Conservation (phyloP, 2,329 filamentous ascomycete genomes). For the Zymoseptoria ardabiliae region DNA sequence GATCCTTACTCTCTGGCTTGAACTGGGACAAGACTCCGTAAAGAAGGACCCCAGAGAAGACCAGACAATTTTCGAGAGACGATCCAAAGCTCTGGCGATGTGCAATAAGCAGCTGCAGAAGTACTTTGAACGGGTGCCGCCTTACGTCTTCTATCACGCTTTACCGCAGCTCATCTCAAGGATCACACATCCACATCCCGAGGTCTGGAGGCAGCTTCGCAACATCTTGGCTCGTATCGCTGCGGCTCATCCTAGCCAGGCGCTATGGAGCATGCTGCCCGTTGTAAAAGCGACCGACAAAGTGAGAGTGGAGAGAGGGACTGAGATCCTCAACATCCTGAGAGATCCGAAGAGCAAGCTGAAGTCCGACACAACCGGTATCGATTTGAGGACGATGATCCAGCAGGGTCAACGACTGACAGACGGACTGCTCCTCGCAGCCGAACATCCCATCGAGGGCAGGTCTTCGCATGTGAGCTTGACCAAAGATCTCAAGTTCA, state of each 20-base stretch:
- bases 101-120: constrained; percentile 72
- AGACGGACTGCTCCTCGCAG: constrained; percentile 72
- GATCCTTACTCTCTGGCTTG: constrained; percentile 87
- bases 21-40: constrained; percentile 65
- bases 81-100: constrained; percentile 59
- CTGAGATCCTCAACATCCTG: constrained; percentile 27
- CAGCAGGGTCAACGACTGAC: constrained; percentile 74
- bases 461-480: constrained; percentile 69
- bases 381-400: constrained; percentile 65
- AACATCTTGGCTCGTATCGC: constrained; percentile 83
- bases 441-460: constrained; percentile 68
- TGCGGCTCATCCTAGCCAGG: constrained; percentile 77
- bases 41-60: constrained; percentile 38
- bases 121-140: constrained; percentile 64
- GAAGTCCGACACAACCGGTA: constrained; percentile 45
- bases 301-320: constrained; percentile 55
- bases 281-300: constrained; percentile 73
- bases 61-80: constrained; percentile 40
- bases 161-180: constrained; percentile 92
- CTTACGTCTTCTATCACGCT: constrained; percentile 73
- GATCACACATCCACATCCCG: constrained; percentile 75
- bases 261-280: constrained; percentile 83
- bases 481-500: constrained; percentile 71
- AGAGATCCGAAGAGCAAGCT: constrained; percentile 49
- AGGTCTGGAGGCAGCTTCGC: constrained; percentile 69